Base-by-base conservation (phyloP, 2,329 filamentous ascomycete species). In the Colletotrichum acutatum region DNA sequence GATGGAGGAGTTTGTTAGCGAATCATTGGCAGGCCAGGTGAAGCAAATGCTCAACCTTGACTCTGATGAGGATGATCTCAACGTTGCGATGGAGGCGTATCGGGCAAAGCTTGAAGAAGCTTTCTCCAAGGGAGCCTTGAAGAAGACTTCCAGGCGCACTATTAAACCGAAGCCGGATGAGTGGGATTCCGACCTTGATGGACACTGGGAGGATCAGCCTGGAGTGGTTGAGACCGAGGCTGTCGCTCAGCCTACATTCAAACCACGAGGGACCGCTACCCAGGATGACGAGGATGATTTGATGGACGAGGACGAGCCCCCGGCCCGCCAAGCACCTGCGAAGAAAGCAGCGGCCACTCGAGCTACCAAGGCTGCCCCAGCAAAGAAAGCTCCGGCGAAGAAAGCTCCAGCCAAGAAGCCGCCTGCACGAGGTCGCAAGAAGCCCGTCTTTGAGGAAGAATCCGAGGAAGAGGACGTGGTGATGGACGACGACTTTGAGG, bases 151-250 rank as follows among this genome's bases (percentile, higher is more conserved):
- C 78, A 90, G 86, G 78, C 81, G 82, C 71, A 90, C 86, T 75
- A 86, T 94, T 73, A 96, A 94, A 79, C 92, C 94, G 0, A 94
- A 92, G 80, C 96, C 96, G 1, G 89, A 90, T 12, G 87, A 87
- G 2, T 98, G 95, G 95, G 95, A 98, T 79, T 94, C 91, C n/a
- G 96, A 98, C 76, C 85, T 95, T 30, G 93, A 98, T 62, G 97
- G 95, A 0, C 88, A 88, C 63, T 98, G 96, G 95, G 93, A 93
- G 73, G 93, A 97, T 60, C 91, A 95, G 71, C 90, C 93, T 0
- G 92, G 90, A 8, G 94, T 92, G 1, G 81, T 91, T 5, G 86
- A 91, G 57, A 83, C 88, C 88, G 73, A 84, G 54, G 76, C 71
- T 34, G 78, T 54, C 5, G 14, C 61, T 32, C 63, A 81, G 81